Evolutionary conservation across 176 grass and related monocot genomes (phyloP).

Genomic region (Poa pratensis): DNA sequence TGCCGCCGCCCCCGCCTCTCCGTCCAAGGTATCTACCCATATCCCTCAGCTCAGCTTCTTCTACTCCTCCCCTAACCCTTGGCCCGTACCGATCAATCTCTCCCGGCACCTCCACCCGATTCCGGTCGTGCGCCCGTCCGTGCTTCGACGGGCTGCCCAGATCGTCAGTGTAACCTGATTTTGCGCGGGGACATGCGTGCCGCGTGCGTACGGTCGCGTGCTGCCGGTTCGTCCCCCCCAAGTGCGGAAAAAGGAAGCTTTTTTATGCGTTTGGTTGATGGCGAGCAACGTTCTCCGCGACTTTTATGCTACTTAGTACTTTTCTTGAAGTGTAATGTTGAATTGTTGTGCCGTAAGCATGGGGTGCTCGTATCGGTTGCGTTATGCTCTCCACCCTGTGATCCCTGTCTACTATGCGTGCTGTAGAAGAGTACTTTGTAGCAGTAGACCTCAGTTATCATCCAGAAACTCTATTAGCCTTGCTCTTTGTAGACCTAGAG

Average conservation of each 20-base stretch:
- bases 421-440: not conserved
- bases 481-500: not conserved
- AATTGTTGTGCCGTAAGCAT: not conserved
- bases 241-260: not conserved
- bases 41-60: conserved; percentile 3
- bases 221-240: not conserved
- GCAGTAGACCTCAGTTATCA: not conserved
- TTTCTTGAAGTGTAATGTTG: not conserved
- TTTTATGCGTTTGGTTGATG: conserved; percentile 5
- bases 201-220: no score
- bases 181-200: not conserved
- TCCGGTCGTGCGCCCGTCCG: not conserved
- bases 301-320: not conserved
- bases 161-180: not conserved
- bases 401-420: not conserved
- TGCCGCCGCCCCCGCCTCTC: not conserved
- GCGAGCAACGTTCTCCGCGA: no score
- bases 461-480: not conserved
- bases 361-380: not conserved
- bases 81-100: not conserved
- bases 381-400: not conserved
- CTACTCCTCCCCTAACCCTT: not conserved
- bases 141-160: not conserved
- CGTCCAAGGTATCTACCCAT: not conserved
- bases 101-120: not conserved